These are phyloP conservation scores for Nakazawaea populi DNA, from an alignment of 805 yeast genomes.

Conservation along the genomic window DNA sequence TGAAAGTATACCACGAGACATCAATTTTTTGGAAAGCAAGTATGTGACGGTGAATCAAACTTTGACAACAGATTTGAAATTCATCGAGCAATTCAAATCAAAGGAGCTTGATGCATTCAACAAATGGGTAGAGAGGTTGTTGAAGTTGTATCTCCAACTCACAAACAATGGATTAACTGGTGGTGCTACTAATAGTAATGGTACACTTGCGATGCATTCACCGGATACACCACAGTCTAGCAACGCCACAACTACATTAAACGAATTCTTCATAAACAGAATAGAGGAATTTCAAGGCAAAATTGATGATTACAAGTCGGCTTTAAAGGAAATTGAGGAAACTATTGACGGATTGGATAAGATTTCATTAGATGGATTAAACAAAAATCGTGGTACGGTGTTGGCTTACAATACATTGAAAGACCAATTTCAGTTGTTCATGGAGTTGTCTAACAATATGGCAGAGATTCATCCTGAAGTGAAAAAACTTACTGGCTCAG, in stretches of 20 bases:
- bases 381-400: conserved; percentile 28
- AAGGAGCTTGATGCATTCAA: conserved; percentile 29
- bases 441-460: conserved; percentile 69
- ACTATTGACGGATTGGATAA: conserved; percentile 57
- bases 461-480: conserved; percentile 64
- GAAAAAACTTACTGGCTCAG: conserved; percentile 17
- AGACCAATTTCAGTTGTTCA: conserved; percentile 63
- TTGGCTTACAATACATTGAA: conserved; percentile 56
- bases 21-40: conserved; percentile 54
- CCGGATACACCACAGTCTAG: conserved; percentile 16
- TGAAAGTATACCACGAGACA: conserved; percentile 68
- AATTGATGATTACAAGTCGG: conserved; percentile 41
- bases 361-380: conserved; percentile 34
- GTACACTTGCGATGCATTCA: conserved; percentile 16
- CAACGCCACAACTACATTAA: conserved; percentile 46
- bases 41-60: conserved; percentile 64
- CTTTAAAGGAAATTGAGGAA: conserved; percentile 51
- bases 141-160: conserved; percentile 28
- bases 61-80: conserved; percentile 39
- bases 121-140: conserved; percentile 31
- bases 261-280: conserved; percentile 43
- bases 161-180: conserved; percentile 26
- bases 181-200: conserved; percentile 25
- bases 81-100: conserved; percentile 37
- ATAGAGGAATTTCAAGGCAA: conserved; percentile 35